Percentiles rank a stretch among this genome's conserved stretches.
These are phyloP conservation scores for Hypocreales sp. DNA, from an alignment of 2,329 filamentous ascomycete genomes.

Conservation along the genomic window DNA sequence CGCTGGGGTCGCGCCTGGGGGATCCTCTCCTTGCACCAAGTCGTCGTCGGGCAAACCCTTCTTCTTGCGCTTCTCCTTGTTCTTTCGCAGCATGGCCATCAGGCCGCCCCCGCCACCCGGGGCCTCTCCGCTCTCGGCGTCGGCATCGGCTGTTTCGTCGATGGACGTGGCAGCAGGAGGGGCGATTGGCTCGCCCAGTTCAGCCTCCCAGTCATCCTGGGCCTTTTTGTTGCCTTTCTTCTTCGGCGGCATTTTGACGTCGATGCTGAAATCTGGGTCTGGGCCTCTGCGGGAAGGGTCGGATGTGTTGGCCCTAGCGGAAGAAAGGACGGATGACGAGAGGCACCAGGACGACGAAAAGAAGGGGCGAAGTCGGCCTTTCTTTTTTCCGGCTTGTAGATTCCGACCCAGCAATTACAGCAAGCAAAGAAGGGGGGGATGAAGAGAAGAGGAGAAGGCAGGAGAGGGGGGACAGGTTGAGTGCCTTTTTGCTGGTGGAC, in stretches of 20 bases:
- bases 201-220: conserved; percentile 88
- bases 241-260: conserved; percentile 68
- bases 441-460: no score
- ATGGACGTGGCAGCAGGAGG: conserved; percentile 34
- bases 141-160: conserved; percentile 27
- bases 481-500: no score
- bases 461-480: no score
- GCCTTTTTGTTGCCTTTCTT: conserved; percentile 77
- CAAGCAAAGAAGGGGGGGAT: no score
- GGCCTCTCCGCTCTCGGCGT: conserved; percentile 36
- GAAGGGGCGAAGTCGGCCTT: no score
- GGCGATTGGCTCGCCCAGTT: conserved; percentile 65
- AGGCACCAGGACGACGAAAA: no score
- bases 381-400: no score
- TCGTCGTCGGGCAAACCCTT: conserved; percentile 60
- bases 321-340: no score
- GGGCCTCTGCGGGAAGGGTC: background rate
- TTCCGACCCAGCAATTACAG: no score
- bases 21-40: conserved; percentile 50
- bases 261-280: conserved; percentile 3
- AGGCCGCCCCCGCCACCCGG: conserved; percentile 47
- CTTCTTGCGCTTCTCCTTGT: conserved; percentile 78
- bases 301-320: no score
- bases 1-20: conserved; percentile 14
- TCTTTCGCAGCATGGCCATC: conserved; percentile 69